A percentile compares a stretch with the other conserved stretches of the same genome.
These are phyloP conservation scores for Arthroderma uncinatum DNA, from an alignment of 2,329 filamentous ascomycete species.

Conservation along the genomic window DNA sequence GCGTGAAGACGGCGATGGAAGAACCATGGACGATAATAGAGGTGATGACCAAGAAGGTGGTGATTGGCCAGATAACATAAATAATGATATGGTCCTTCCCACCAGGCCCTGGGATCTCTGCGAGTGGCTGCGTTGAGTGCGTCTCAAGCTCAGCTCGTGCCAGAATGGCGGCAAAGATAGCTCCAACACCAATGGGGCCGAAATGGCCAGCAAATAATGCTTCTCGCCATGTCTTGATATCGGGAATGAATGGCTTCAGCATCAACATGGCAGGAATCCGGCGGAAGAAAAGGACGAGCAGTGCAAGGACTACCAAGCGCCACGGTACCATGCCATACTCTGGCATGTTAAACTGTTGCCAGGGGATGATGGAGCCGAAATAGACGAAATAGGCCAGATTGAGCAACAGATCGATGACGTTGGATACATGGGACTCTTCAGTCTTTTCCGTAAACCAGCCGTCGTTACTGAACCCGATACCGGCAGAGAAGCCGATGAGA, in stretches of 20 bases:
- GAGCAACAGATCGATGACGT: conserved; percentile 94
- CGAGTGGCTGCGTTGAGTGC: conserved; percentile 60
- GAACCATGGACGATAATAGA: conserved; percentile 95
- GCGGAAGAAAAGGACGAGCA: conserved; percentile 89
- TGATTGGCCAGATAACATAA: conserved; percentile 87
- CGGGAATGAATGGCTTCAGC: conserved; percentile 85
- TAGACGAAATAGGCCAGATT: conserved; percentile 98
- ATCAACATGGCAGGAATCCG: conserved; percentile 89
- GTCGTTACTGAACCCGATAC: conserved; percentile 98
- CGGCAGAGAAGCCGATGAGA: conserved; percentile 84
- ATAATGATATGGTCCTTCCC: conserved; percentile 60
- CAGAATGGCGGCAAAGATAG: conserved; percentile 88
- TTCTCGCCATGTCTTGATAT: conserved; percentile 96
- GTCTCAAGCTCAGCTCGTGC: conserved; percentile 84
- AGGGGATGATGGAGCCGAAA: conserved; percentile 92
- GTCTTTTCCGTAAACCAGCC: conserved; percentile 98
- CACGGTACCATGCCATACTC: conserved; percentile 68
- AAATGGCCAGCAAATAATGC: conserved; percentile 95
- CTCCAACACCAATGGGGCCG: conserved; percentile 91
- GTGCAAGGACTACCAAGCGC: conserved; percentile 84
- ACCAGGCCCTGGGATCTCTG: conserved; percentile 43
- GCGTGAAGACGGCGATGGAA: conserved; percentile 94
- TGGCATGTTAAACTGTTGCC: conserved; percentile 75
- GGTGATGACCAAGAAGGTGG: conserved; percentile 82
- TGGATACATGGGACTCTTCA: conserved; percentile 95